Evolutionary conservation across 805 yeast genomes (phyloP), one percentile per base, ranked within the genome.

Genomic region (Tetrapisispora namnaoensis): DNA sequence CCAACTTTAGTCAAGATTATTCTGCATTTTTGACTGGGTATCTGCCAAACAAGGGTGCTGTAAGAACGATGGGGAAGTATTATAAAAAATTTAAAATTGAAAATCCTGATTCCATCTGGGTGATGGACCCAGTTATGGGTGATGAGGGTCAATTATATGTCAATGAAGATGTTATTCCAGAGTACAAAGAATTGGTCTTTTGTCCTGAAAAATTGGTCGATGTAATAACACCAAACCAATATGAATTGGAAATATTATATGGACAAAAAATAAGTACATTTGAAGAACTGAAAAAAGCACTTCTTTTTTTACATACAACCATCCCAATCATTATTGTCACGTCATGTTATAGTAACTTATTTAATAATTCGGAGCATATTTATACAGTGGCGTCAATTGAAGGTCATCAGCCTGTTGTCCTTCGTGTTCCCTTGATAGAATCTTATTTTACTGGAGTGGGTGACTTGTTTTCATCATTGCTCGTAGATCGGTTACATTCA

Each of bases 371-470:
- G 7, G 45, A 49, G 18, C 59, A 63, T 35, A 64, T 75, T n/a
- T 67, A 69, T 50, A 70, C 78, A 18, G 74, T 77, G 14, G 72
- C 76, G 11, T 76, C 80, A 1, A 58, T 74, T 4, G 47, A 49
- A 8, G 61, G 49, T 20, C 36, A 49, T 27, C 46, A 44, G 18
- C 59, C 68, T 1, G 52, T 63, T 37, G 58, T 61, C 17, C 58
- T 51, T 57, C 72, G 73, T 54, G 73, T 84, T 14, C 83, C 86
- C 2, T 70, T 73, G 35, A 76, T 87, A 39, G 79, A 82, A 48
- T 82, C 91, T 5, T 88, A 91, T 63, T 91, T 90, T 67, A 87
- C 96, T 0, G 98, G 98, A 1, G 95, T 93, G 0, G 98, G 98
- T 7, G 98, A 90, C 59, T 66, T 90, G 39, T 90, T 91, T 57